A percentile compares a stretch with the other conserved stretches of the same genome.
Evolutionary conservation across 805 yeast genomes (phyloP).

Genomic region (Yarrowia divulgata): DNA sequence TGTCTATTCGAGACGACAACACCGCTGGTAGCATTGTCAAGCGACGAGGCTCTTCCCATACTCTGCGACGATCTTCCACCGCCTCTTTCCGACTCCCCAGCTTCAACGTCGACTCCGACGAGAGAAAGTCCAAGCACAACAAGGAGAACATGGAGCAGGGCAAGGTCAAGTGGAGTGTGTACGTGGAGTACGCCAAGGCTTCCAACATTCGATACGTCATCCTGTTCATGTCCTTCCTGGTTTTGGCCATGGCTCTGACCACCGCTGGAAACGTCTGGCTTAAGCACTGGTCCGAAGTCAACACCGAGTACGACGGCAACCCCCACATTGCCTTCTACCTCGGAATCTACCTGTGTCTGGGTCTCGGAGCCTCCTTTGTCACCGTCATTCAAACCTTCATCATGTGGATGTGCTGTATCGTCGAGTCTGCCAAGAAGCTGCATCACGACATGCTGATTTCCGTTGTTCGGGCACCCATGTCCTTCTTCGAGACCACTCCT

Average conservation of each 20-base stretch:
- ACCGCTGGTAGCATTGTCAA: not conserved
- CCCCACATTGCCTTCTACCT: conserved; percentile 76
- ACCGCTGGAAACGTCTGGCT: conserved; percentile 88
- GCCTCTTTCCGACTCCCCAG: conserved; percentile 59
- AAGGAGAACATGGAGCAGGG: conserved; percentile 92
- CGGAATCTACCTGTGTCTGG: conserved; percentile 76
- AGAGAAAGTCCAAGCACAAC: conserved; percentile 44
- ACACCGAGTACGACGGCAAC: conserved; percentile 70
- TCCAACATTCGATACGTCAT: conserved; percentile 75
- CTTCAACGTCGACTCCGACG: conserved; percentile 45
- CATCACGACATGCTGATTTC: conserved; percentile 77
- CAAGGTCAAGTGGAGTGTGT: conserved; percentile 87
- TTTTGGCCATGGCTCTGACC: conserved; percentile 65
- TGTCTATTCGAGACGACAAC: conserved; percentile 19
- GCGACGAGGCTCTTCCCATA: conserved; percentile 45
- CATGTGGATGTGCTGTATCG: conserved; percentile 81
- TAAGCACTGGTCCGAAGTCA: conserved; percentile 96
- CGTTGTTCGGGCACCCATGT: conserved; percentile 91
- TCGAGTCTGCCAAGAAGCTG: conserved; percentile 73
- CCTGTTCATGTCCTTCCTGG: conserved; percentile 61
- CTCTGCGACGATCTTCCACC: conserved; percentile 66
- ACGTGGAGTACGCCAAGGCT: conserved; percentile 82
- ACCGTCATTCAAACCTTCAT: conserved; percentile 70
- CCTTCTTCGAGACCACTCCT: conserved; percentile 94
- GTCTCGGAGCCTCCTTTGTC: conserved; percentile 68